Base-by-base conservation (phyloP, 495 filamentous ascomycete species). In the Xylaria nigripes region DNA sequence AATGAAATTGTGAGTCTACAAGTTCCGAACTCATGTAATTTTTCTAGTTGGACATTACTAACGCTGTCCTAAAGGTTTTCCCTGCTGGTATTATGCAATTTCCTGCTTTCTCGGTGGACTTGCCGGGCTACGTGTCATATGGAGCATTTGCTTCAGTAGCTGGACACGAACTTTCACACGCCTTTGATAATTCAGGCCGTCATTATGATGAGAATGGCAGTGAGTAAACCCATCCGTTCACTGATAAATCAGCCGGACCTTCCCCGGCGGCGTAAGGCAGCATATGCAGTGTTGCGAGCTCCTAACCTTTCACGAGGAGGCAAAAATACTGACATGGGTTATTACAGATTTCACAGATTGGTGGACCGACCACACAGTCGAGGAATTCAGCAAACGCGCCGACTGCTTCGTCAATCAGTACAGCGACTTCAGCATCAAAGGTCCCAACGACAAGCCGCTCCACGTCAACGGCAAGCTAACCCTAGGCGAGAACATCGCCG, bases 351-450 rank as follows among this genome's bases (percentile, higher is more conserved):
- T 75, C 54, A 81, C 78, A 0, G 74, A 84, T 58, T 90, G 86
- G 86, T 89, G 84, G 85, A 79, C 82, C 41, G 73, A 83, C 12
- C 68, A 72, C 46, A 88, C 85, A 0, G 75, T 86, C 22, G 61
- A 75, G 32, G 79, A 72, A 23, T 90, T 86, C 59, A 67, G 81
- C 49, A 71, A 81, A 55, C 78, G 83, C 16, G 79, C 83, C 6
- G 70, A 83, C 54, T 90, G 86, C 69, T 88, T 90, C 58, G 72
- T 86, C 45, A 72, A 84, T 24, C 84, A 90, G 65, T 90, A 86
- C 64, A 71, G 68, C 42, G 72, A 84, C 9, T 87, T 78, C 58
- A 81, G 79, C 2, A 78, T 87, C 10, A 69, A 74, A 9, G 79
- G 76, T 0, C 70, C 70, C 38, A 70, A 79, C 23, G 78, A 72